These are phyloP conservation scores for Saxophila tyrrhenica DNA, from an alignment of 495 filamentous ascomycete species.

Conservation along the genomic window DNA sequence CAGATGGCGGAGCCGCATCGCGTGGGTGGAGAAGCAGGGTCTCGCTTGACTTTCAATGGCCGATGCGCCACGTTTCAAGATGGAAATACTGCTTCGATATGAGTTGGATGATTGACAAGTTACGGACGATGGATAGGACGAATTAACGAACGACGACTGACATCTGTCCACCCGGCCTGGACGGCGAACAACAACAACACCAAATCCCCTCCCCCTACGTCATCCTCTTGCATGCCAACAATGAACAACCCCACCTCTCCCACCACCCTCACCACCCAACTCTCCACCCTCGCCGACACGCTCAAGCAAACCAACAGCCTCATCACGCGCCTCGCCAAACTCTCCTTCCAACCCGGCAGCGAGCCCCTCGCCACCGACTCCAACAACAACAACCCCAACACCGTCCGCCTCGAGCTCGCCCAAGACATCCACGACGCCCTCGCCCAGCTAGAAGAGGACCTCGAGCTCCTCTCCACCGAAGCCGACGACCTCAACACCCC, in stretches of 20 bases:
- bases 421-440: conserved; percentile 71
- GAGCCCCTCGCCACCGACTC: conserved; percentile 41
- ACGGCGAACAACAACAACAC: background rate
- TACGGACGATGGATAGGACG: too few species aligned
- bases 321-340: conserved; percentile 58
- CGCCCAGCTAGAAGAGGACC: conserved; percentile 74
- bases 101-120: background rate
- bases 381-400: conserved; percentile 49
- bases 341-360: conserved; percentile 52
- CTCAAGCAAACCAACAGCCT: conserved; percentile 60
- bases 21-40: background rate
- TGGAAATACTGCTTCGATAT: too few species aligned
- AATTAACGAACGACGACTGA: too few species aligned
- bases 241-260: background rate
- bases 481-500: conserved; percentile 50
- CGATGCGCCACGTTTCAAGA: background rate
- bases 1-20: background rate
- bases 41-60: too few species aligned
- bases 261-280: conserved; percentile 4
- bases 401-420: conserved; percentile 60
- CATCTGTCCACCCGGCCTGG: too few species aligned
- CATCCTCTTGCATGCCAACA: background rate
- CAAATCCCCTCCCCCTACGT: background rate
- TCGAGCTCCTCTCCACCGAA: conserved; percentile 71
- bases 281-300: conserved; percentile 43